Evolutionary conservation across 768 basidiomycete species (phyloP), one percentile per base, ranked within the genome.

Genomic region (Kwoniella europaea): DNA sequence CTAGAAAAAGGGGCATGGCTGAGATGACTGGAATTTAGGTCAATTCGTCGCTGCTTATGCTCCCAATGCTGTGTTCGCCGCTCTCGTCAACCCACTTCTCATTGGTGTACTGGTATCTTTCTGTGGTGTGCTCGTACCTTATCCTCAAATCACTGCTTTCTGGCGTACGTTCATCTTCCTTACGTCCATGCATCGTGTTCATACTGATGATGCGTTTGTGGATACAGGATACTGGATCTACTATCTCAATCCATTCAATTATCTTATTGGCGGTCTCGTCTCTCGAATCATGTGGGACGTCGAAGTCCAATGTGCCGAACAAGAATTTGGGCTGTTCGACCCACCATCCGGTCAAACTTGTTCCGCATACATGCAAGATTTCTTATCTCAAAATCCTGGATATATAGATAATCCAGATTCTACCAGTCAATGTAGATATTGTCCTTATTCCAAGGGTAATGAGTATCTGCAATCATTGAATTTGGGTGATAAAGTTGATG

Each of bases 21-120:
- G n/a, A 62, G 42, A 4, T 60, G 24, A 41, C 24, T 10, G 20
- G 24, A 15, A 20, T 9, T 15, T 54, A 70, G 73, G 76, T 56
- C 78, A 79, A 74, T 79, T 79, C 68, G 71, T 82, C 52, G 77
- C 79, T 41, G 79, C 76, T 16, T 83, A 83, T 57, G 80, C 82
- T 9, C 82, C 82, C 4, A 82, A 76, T 35, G 76, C 80, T 20
- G 72, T 76, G 0, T 77, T 77, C 42, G 82, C 82, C 2, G 76
- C 75, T n/a, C 64, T 81, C 5, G 76, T 81, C 69, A 83, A 76
- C 43, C 80, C 82, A 3, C 65, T 83, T 6, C 67, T 82, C 44
- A 76, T 82, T 58, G 77, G 43, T 56, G 66, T 81, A 44, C 63
- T 81, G 65, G 78, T 73, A 62, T 73, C 71, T 24, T 81, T 80